phyloP scores from a whole-genome alignment of 2,329 filamentous ascomycete genomes.

The Verticillium isaacii region DNA sequence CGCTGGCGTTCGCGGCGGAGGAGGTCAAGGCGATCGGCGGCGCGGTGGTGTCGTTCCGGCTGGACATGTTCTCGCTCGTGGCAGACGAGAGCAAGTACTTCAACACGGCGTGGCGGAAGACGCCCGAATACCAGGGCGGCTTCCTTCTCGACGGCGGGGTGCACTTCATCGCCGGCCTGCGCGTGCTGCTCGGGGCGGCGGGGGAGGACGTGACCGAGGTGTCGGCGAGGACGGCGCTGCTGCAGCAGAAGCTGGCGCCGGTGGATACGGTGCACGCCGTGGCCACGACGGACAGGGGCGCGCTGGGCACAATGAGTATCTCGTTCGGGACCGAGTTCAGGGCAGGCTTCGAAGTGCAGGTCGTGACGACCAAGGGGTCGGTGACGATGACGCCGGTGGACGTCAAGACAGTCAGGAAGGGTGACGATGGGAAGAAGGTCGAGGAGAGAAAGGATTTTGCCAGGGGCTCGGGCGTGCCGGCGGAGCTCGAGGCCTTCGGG shows the following conservation, averaged over 20 bases:
- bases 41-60: conserved; percentile 26
- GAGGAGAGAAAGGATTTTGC: conserved; percentile 35
- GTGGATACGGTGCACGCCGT: conserved; percentile 63
- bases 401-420: conserved; percentile 31
- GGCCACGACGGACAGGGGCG: conserved; percentile 47
- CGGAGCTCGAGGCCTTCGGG: conserved; percentile 59
- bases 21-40: conserved; percentile 40
- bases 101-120: conserved; percentile 59
- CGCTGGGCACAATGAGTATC: conserved; percentile 51
- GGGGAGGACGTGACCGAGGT: conserved; percentile 48
- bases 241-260: conserved; percentile 54
- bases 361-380: conserved; percentile 54
- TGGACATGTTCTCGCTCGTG: conserved; percentile 39
- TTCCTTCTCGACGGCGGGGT: conserved; percentile 75
- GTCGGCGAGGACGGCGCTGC: conserved; percentile 34
- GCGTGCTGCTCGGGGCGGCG: conserved; percentile 49
- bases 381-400: conserved; percentile 44
- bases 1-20: conserved; percentile 47
- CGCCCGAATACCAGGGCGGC: conserved; percentile 67
- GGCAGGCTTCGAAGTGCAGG: conserved; percentile 45
- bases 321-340: conserved; percentile 51
- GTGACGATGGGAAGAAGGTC: conserved; percentile 24
- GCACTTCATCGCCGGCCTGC: conserved; percentile 61
- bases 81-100: conserved; percentile 39
- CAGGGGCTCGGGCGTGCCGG: conserved; percentile 47